A percentile compares a stretch with the other conserved stretches of the same genome.
Evolutionary conservation across 108 stramenopile species (phyloP).

Genomic region (Stephanodiscus triporus): DNA sequence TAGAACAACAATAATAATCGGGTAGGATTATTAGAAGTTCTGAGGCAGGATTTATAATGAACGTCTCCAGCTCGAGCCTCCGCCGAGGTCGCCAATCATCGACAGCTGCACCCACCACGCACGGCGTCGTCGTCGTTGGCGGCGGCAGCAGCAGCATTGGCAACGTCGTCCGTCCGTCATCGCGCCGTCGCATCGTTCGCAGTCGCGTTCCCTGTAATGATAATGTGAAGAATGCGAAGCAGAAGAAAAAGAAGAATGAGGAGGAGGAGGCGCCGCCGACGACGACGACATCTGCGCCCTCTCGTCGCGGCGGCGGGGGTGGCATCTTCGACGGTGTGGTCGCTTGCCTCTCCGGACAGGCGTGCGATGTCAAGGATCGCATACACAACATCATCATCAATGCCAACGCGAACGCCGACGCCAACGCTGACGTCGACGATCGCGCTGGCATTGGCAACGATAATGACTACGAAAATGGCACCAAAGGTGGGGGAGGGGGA

Average conservation of each 20-base stretch:
- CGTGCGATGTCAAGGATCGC: conserved; percentile 1
- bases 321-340: background rate
- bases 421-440: no score
- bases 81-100: conserved; percentile 10
- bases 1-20: no score
- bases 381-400: background rate
- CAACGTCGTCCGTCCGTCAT: background rate
- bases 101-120: background rate
- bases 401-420: no score
- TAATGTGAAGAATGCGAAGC: no score
- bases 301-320: background rate
- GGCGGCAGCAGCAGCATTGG: background rate
- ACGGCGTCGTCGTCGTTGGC: background rate
- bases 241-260: background rate
- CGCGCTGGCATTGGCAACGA: no score
- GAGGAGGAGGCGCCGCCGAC: no score
- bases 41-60: no score
- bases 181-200: background rate
- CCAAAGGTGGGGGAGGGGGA: no score
- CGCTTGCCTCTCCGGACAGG: conserved; percentile 6
- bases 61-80: conserved; percentile 4
- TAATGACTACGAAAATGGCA: no score
- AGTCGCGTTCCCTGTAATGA: background rate
- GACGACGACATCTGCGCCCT: background rate
- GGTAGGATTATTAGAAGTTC: no score